Evolutionary conservation across 2,329 filamentous ascomycete genomes (phyloP), one percentile per base, ranked within the genome.

Genomic region (Aspergillus brunneoviolaceus): DNA sequence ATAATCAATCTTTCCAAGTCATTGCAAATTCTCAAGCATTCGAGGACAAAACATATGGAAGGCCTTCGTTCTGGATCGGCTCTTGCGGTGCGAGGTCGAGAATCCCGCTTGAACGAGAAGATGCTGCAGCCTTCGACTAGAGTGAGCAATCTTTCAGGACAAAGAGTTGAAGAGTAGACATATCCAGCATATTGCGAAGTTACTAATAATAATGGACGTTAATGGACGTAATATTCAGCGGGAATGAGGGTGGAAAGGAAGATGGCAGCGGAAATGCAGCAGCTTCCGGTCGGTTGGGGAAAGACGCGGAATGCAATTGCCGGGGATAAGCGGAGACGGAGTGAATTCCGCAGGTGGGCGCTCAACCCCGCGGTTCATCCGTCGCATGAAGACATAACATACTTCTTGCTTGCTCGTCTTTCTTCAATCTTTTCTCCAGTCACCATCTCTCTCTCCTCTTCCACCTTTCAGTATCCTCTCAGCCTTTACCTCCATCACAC

Each of bases 311-410:
- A 62, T 53, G 55, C 52, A 60, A 66, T 31, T 62, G 53, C 64
- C 64, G 64, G 57, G n/a, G 47, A 55, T 66, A 66, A 65, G 63
- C 63, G 64, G 55, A 12, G 51, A 39, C 29, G 60, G 63, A 60
- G 23, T 23, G 11, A 27, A 16, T 62, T 62, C 57, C 63, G 61
- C 58, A 31, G 29, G 19, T 1, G 6, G 39, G 39, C 39, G 39
- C 39, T 16, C 39, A 19, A 45, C 39, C 39, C 39, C 39, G 39
- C 39, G 14, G 19, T 45, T 19, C 16, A 5, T 45, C 33, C 5
- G n/a, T 45, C 39, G 14, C 39, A 45, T n/a, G 19, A 45, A 45
- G 39, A 19, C 39, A 19, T 42, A 42, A 5, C n/a, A 7, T 35
- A 35, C 27, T 29, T 29, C 27, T 29, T 29, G 27, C 27, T 29